Base-by-base conservation (phyloP, 805 yeast species). In the Zygoascus tannicola region DNA sequence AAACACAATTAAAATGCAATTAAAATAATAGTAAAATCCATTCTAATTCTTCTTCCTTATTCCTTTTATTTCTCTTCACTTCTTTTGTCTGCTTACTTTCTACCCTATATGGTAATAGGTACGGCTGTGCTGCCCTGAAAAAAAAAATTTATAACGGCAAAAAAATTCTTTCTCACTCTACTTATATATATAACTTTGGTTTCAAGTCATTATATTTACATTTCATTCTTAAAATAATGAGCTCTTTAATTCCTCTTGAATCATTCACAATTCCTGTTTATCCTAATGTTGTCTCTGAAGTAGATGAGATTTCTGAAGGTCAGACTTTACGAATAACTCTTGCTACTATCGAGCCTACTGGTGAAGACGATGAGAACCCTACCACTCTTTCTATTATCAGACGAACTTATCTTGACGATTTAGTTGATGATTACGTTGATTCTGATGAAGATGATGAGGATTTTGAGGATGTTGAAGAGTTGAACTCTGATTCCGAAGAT, bases 261-360 rank as follows among this genome's bases (percentile, higher is more conserved):
- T 26, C 30, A 26, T 26, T 26, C 12, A 26, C 30, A 7, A 26
- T 26, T 26, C 30, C 30, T 26, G 30, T 26, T 26, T 26, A 26
- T 26, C 30, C 30, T 26, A 26, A 26, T 12, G 12, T 7, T 26
- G 30, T 26, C 30, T 26, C 30, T 12, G 30, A 26, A 12, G 12
- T 26, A 8, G 30, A 26, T 7, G 30, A 26, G 30, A 12, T 26
- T 14, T 81, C 30, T 26, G 30, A 26, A 8, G 30, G 30, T 12
- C 30, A 26, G 30, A 7, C 97, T 50, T 78, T 90, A 55, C 84
- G 94, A 67, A 65, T 90, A 58, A 88, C 97, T 43, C 75, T 90
- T 76, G 98, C 96, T 51, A 94, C 98, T 48, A 73, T 92, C 58
- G 96, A 90, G 68, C 95, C 96, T 50, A 59, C 65, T 38, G 74